Percentiles rank a stretch among this genome's conserved stretches.
phyloP scores from a whole-genome alignment of 2,329 filamentous ascomycete genomes.

The Cladosporium sp. region DNA sequence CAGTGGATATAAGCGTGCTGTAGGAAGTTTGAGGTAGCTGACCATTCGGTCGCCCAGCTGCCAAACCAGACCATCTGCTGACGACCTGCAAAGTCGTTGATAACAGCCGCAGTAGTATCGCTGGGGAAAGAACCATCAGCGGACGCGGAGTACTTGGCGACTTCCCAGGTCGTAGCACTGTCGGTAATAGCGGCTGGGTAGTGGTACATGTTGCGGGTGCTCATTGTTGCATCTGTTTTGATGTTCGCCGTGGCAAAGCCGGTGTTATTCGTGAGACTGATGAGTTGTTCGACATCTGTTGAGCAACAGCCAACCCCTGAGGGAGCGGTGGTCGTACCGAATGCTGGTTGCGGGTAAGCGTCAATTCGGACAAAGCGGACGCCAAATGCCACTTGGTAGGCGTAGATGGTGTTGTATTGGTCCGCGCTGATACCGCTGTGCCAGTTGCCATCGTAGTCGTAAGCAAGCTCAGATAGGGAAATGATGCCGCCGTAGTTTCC shows the following conservation, averaged over 20 bases:
- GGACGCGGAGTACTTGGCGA: slow-evolving; percentile 52
- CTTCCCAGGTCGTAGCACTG: slow-evolving; percentile 53
- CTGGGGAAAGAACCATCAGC: slow-evolving; percentile 41
- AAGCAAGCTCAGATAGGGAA: slow-evolving; percentile 56
- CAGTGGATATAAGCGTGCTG: slow-evolving; percentile 66
- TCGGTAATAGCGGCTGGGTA: slow-evolving; percentile 62
- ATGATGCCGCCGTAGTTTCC: slow-evolving; percentile 66
- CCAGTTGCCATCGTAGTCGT: slow-evolving; percentile 52
- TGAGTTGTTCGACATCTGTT: slow-evolving; percentile 52
- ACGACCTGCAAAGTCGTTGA: slow-evolving; percentile 59
- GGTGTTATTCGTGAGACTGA: slow-evolving; percentile 57
- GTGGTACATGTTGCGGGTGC: slow-evolving; percentile 57
- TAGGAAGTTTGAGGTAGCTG: slow-evolving; percentile 58
- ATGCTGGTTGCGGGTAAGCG: slow-evolving; percentile 56
- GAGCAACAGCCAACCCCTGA: slow-evolving; percentile 52
- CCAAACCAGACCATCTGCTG: slow-evolving; percentile 66
- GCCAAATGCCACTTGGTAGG: slow-evolving; percentile 60
- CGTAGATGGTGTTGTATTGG: slow-evolving; percentile 60
- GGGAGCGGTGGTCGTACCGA: slow-evolving; percentile 44
- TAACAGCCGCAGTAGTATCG: slow-evolving; percentile 57
- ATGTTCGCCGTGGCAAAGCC: slow-evolving; percentile 59
- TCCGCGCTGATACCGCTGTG: slow-evolving; percentile 56
- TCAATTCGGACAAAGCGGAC: slow-evolving; percentile 64
- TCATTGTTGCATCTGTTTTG: slow-evolving; percentile 52
- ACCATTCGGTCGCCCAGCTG: slow-evolving; percentile 56